A percentile compares a stretch with the other conserved stretches of the same genome.
phyloP scores from a whole-genome alignment of 129 eudicot genomes.

The Calendula officinalis region DNA sequence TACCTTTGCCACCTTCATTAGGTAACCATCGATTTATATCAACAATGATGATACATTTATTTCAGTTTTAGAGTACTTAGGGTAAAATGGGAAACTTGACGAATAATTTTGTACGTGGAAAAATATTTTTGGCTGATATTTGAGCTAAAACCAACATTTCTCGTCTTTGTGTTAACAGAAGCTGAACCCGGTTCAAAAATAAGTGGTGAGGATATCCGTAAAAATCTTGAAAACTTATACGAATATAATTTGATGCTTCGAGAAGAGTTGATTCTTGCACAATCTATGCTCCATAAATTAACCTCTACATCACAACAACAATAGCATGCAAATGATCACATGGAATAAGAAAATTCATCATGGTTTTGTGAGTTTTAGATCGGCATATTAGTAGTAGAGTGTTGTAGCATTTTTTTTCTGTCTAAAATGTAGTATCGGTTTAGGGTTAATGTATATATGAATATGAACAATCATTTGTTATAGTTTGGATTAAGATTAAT shows the following conservation, averaged over 20 bases:
- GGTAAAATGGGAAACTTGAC: too few species aligned
- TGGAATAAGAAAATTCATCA: background rate
- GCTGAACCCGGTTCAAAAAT: constrained; percentile 28
- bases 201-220: constrained; percentile 47
- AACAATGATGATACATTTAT: background rate
- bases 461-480: background rate
- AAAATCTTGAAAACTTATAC: constrained; percentile 42
- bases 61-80: background rate
- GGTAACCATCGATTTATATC: constrained; percentile 32
- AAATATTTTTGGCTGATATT: background rate
- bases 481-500: background rate
- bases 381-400: background rate
- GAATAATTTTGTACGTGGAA: too few species aligned
- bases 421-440: constrained; percentile 7
- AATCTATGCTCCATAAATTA: constrained; percentile 52
- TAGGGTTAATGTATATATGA: background rate
- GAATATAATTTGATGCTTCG: constrained; percentile 65
- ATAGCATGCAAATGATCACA: constrained; percentile 2
- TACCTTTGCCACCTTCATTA: constrained; percentile 54
- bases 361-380: background rate
- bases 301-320: constrained; percentile 19
- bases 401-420: background rate
- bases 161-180: constrained; percentile 33
- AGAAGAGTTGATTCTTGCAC: constrained; percentile 53
- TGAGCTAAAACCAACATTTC: background rate